Evolutionary conservation across 2,329 filamentous ascomycete species (phyloP).

Genomic region (Didymella exigua): DNA sequence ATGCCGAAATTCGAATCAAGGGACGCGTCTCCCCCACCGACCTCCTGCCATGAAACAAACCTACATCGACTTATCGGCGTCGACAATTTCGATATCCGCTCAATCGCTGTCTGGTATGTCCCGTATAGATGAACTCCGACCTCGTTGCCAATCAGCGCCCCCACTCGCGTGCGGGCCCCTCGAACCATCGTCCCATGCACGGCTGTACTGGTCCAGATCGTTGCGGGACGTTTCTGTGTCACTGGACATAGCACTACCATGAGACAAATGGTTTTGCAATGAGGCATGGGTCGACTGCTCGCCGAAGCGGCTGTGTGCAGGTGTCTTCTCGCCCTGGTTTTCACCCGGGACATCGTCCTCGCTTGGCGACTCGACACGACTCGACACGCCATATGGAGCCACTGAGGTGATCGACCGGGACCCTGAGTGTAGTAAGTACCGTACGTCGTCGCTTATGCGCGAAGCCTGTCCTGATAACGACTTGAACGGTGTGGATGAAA

Average conservation of each 20-base stretch:
- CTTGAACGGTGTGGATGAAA: conserved; percentile 23
- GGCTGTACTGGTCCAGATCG: conserved; percentile 19
- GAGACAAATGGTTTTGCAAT: conserved; percentile 34
- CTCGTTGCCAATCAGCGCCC: conserved; percentile 6
- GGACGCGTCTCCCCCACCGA: neutral
- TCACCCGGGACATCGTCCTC: conserved; percentile 15
- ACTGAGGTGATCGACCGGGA: conserved; percentile 25
- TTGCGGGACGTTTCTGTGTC: conserved; percentile 26
- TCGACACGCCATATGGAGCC: conserved; percentile 5
- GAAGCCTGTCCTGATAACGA: conserved; percentile 18
- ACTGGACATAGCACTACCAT: conserved; percentile 21
- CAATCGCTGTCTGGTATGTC: conserved; percentile 22
- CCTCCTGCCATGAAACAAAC: neutral
- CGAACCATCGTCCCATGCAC: conserved; percentile 15
- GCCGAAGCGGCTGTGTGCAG: conserved; percentile 16
- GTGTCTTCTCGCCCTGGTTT: conserved; percentile 12
- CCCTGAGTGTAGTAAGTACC: conserved; percentile 25
- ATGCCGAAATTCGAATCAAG: neutral
- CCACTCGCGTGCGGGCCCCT: conserved; percentile 19
- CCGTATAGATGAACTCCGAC: conserved; percentile 17
- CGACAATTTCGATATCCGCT: conserved; percentile 26
- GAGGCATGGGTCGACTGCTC: conserved; percentile 29
- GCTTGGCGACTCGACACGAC: conserved; percentile 8
- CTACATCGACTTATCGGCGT: conserved; percentile 23
- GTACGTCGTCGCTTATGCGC: conserved; percentile 33